A percentile compares a stretch with the other conserved stretches of the same genome.
phyloP scores from a whole-genome alignment of 2,329 filamentous ascomycete species.

The Fusarium chlamydosporum region DNA sequence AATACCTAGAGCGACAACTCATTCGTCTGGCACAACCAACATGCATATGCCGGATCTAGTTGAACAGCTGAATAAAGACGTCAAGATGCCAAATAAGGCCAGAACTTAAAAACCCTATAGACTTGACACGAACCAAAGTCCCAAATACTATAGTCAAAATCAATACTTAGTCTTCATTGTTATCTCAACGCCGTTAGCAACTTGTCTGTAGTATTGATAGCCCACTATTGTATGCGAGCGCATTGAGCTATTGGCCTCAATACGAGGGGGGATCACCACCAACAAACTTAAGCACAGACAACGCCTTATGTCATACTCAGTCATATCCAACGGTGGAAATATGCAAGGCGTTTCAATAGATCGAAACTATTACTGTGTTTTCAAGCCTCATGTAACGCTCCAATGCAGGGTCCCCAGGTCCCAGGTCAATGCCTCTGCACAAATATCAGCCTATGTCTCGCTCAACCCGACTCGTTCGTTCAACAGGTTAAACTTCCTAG shows the following conservation, averaged over 20 bases:
- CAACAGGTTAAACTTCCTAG: not conserved
- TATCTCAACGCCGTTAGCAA: not conserved
- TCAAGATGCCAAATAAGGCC: not conserved
- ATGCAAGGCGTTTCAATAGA: not conserved
- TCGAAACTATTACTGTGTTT: not conserved
- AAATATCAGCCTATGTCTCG: conserved; percentile 7
- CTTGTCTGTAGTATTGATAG: not conserved
- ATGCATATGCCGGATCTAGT: not conserved
- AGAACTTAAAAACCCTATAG: not conserved
- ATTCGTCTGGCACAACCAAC: not conserved
- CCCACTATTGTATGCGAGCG: not conserved
- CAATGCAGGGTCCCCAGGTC: not conserved
- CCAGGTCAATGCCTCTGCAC: not conserved
- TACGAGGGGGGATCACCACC: not conserved
- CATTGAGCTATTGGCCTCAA: conserved; percentile 1
- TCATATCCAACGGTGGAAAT: not conserved
- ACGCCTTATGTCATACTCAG: not conserved
- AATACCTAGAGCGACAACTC: not conserved
- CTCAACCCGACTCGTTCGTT: not conserved
- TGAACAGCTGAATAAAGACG: not conserved
- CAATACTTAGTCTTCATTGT: not conserved
- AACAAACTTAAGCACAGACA: not conserved
- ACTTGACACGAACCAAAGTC: not conserved
- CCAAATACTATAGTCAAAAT: not conserved
- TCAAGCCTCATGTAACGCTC: not conserved